Percentiles rank a stretch among this genome's conserved stretches.
Conservation (phyloP, 352 stramenopile species). For the Globisporangium alternatum region DNA sequence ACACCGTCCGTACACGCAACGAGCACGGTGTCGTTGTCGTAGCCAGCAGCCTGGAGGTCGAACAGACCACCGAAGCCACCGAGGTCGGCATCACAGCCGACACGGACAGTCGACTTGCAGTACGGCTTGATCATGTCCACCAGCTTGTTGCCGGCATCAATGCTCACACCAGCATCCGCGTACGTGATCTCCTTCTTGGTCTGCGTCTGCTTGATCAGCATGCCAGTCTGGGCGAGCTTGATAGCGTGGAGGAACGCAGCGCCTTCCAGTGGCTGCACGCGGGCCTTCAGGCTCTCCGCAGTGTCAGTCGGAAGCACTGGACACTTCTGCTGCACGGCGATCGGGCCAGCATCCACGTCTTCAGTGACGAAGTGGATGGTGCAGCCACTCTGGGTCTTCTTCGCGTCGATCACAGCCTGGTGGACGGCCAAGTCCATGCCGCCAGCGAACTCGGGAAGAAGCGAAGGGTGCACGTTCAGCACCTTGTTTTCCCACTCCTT, state of each 20-base stretch:
- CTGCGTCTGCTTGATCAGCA: slow-evolving; percentile 50
- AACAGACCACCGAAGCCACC: slow-evolving; percentile 98
- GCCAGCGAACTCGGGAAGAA: slow-evolving; percentile 98
- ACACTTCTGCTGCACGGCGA: slow-evolving; percentile 95
- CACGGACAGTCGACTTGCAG: slow-evolving; percentile 95
- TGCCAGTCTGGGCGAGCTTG: slow-evolving; percentile 67
- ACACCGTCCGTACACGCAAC: slow-evolving; percentile 98
- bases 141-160: slow-evolving; percentile 95
- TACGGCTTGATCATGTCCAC: slow-evolving; percentile 98
- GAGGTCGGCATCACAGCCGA: slow-evolving; percentile 95
- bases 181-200: slow-evolving; percentile 94
- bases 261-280: slow-evolving; percentile 97
- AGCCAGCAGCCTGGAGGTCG: slow-evolving; percentile 96
- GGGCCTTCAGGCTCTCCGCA: slow-evolving; percentile 95
- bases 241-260: slow-evolving; percentile 89
- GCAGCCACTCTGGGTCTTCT: slow-evolving; percentile 95
- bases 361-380: slow-evolving; percentile 98
- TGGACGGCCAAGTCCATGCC: slow-evolving; percentile 99
- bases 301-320: slow-evolving; percentile 90
- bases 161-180: slow-evolving; percentile 97
- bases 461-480: slow-evolving; percentile 99
- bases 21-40: slow-evolving; percentile 95
- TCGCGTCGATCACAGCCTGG: slow-evolving; percentile 95
- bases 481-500: slow-evolving; percentile 94
- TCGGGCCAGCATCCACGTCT: slow-evolving; percentile 97